Base-by-base conservation (phyloP, 768 basidiomycete species). In the Cyclocybe aegerita region DNA sequence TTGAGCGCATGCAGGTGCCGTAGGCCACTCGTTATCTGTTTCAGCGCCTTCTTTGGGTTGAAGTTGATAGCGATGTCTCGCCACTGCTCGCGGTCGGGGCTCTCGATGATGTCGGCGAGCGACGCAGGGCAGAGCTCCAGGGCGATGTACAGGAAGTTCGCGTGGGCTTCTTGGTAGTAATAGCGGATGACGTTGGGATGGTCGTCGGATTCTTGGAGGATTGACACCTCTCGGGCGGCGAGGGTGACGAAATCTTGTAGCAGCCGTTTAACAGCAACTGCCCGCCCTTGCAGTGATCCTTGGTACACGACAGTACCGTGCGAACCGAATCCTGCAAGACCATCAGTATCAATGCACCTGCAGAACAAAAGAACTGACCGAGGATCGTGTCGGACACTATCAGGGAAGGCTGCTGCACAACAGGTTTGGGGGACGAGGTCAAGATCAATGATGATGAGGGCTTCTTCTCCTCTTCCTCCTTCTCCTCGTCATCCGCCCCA, bases 161-260 rank as follows among this genome's bases (percentile, higher is more conserved):
- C 85, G 29, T 90, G 89, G 3, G 88, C 77, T 73, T 98, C 96
- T 75, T 98, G 94, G 70, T 93, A 98, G 69, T 94, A 99, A 65
- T 99, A 97, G 29, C 93, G 88, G 59, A 98, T 95, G 66, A 99
- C 97, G 71, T 99, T 98, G 12, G 93, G 93, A 61, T 99, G 97
- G 65, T 96, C 93, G 74, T 99, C 97, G 41, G 91, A 90, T 65
- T 97, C 94, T 71, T 98, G 94, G 7, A 99, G 79, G 36, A 99
- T 83, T 61, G 85, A 85, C 23, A 98, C 94, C 75, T 99, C 97
- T 41, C 95, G 90, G 3, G 86, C 78, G 6, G 95, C 95, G 34
- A 99, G 83, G 0, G 93, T 96, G 48, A 96, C 92, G 60, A 98
- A 98, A 67, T 98, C 95, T 58, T 87, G 88, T 6, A 98, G 80